Evolutionary conservation across 257 asterid genomes (phyloP).

Genomic region (Solanum boliviense): DNA sequence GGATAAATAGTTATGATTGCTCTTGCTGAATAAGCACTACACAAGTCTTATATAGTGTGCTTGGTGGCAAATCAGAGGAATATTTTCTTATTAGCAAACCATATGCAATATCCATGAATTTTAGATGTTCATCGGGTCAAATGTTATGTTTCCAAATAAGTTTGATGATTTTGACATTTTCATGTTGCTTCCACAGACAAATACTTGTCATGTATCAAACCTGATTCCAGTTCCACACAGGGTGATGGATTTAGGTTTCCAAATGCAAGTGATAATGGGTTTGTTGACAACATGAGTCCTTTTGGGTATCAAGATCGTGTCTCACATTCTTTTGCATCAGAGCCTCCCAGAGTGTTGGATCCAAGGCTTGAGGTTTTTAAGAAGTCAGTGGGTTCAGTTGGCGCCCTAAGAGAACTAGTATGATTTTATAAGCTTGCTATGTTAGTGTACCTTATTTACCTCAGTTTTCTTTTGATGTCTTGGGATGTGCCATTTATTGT

Average conservation of each 20-base stretch:
- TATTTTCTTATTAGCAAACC: neutral
- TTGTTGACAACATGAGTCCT: slow-evolving; percentile 28
- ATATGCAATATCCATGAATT: neutral
- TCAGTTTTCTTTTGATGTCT: neutral
- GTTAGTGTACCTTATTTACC: neutral
- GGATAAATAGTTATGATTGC: neutral
- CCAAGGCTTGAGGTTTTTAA: slow-evolving; percentile 58
- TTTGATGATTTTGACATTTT: slow-evolving; percentile 10
- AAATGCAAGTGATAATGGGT: slow-evolving; percentile 45
- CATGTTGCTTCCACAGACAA: slow-evolving; percentile 45
- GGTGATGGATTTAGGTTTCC: slow-evolving; percentile 50
- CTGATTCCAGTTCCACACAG: slow-evolving; percentile 41
- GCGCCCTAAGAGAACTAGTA: slow-evolving; percentile 74
- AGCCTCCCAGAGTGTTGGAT: slow-evolving; percentile 40
- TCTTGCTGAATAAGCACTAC: neutral
- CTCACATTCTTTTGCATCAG: slow-evolving; percentile 34
- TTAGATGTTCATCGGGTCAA: neutral
- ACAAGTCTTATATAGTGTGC: neutral
- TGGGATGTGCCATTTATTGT: neutral
- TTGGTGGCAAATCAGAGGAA: neutral
- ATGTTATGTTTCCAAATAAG: neutral
- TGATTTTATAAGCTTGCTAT: slow-evolving; percentile 4
- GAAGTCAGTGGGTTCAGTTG: slow-evolving; percentile 54
- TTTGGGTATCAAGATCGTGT: slow-evolving; percentile 48
- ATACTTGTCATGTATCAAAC: slow-evolving; percentile 46